Evolutionary conservation across 108 stramenopile species (phyloP), one percentile per base, ranked within the genome.

Genomic region (Nitzschia inconspicua): DNA sequence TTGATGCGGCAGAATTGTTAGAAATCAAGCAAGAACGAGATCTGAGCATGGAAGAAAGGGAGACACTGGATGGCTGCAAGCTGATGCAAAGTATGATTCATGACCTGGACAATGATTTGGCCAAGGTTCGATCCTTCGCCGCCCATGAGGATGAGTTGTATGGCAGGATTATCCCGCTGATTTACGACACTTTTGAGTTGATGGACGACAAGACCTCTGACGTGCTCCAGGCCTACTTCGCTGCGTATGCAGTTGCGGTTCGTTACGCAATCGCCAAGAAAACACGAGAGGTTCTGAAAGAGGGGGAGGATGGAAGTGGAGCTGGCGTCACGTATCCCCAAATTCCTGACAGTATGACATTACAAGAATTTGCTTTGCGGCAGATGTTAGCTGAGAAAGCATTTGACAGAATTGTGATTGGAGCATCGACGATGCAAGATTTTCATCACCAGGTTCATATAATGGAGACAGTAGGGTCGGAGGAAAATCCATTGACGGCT

Each of bases 31-130:
- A 58, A 40, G 73, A 84, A 47, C 70, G 81, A 19, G 74, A 77
- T n/a, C 49, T 90, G 35, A 84, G 76, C 1, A 73, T 76, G 36
- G 92, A 93, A 59, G 87, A 94, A 57, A 68, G 86, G 25, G 93
- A 94, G 54, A 94, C 89, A 8, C 58, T 94, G 34, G 87, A 90
- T 70, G 93, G 93, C 8, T 90, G 89, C 68, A 80, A 82, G 37
- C 58, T 94, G 32, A 53, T 94, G n/a, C 84, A 86, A 32, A 75
- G 78, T 44, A 84, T 94, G 85, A 71, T 94, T 42, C 87, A 90
- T 57, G 87, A 89, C 68, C 58, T 90, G 58, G 93, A 94, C 60
- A 70, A 57, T 5, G 77, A 64, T 24, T 62, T 94, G 40, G 85
- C 82, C 13, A 67, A 78, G 19, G 47, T 75, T 14, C 57, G 73